Evolutionary conservation across 805 yeast species (phyloP), one percentile per base, ranked within the genome.

Genomic region (Cyberlindnera suaveolens): DNA sequence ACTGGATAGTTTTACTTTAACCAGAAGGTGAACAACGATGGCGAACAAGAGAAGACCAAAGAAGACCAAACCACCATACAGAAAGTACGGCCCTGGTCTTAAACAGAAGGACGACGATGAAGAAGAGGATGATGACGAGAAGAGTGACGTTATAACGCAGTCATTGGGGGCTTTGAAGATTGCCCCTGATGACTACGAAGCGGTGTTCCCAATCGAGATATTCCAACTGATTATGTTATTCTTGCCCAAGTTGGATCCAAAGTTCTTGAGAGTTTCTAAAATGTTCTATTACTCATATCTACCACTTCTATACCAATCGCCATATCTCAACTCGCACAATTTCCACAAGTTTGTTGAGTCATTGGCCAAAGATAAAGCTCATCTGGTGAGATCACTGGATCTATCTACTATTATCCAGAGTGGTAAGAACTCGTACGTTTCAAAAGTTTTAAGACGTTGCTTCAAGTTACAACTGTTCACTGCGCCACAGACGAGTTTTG

Each of bases 401-500:
- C 68, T 93, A 31, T 75, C 95, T 9, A 72, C 77, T 36, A 87
- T 90, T 38, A 79, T 89, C 47, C 98, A 93, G 62, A 74, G 87
- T 31, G 98, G 98, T 11, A 89, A 86, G 60, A 93, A 89, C 63
- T 91, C 97, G 5, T 84, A 72, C 61, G 88, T 91, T 11, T 87
- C 97, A 0, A 82, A 85, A 50, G 60, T 93, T 6, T 66, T 93
- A 43, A 77, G 95, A 54, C 71, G 96, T 34, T 85, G 96, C 42
- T 75, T 89, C 16, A 74, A 71, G 32, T 66, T 93, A 39, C 75
- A 79, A 49, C 67, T 71, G 10, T 89, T 93, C 54, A 75, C 85
- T 7, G 96, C 98, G 0, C 96, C 98, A 3, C 98, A 91, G 59
- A 82, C 97, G 29, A 84, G 95, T 65, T 91, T 93, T 67, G 99